Evolutionary conservation across 148 eudicot genomes (phyloP).

Genomic region (Fallopia convolvulus): DNA sequence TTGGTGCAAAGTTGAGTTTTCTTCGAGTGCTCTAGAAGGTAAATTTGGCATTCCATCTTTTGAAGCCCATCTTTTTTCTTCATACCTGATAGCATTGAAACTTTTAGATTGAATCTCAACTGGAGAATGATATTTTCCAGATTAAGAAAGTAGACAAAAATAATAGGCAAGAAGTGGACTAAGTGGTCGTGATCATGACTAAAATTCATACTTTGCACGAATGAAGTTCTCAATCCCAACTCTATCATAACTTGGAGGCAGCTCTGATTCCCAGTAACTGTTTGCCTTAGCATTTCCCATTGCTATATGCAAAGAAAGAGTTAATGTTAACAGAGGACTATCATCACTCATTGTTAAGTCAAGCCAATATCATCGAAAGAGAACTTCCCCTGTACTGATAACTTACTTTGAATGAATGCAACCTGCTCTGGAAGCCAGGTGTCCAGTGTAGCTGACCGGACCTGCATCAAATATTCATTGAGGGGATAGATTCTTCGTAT

Average conservation of each 20-base stretch:
- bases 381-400: neutral
- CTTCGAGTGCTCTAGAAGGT: slow-evolving; percentile 52
- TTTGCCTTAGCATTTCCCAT: slow-evolving; percentile 63
- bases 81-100: slow-evolving; percentile 46
- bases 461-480: slow-evolving; percentile 27
- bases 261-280: slow-evolving; percentile 63
- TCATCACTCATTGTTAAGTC: neutral
- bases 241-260: slow-evolving; percentile 36
- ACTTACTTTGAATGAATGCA: slow-evolving; percentile 54
- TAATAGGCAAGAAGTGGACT: neutral
- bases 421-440: slow-evolving; percentile 79
- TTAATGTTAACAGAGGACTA: neutral
- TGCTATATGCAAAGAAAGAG: slow-evolving; percentile 23
- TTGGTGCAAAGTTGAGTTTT: slow-evolving; percentile 48
- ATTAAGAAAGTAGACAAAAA: neutral
- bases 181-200: neutral
- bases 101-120: neutral
- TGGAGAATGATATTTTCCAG: neutral
- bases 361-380: neutral
- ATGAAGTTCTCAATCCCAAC: slow-evolving; percentile 39
- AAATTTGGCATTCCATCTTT: slow-evolving; percentile 51
- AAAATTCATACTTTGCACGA: slow-evolving; percentile 43
- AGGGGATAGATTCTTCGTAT: neutral
- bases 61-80: slow-evolving; percentile 88
- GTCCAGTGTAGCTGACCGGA: slow-evolving; percentile 62